Evolutionary conservation across 2,329 filamentous ascomycete species (phyloP), one percentile per base, ranked within the genome.

Genomic region (Aspergillus ibericus): DNA sequence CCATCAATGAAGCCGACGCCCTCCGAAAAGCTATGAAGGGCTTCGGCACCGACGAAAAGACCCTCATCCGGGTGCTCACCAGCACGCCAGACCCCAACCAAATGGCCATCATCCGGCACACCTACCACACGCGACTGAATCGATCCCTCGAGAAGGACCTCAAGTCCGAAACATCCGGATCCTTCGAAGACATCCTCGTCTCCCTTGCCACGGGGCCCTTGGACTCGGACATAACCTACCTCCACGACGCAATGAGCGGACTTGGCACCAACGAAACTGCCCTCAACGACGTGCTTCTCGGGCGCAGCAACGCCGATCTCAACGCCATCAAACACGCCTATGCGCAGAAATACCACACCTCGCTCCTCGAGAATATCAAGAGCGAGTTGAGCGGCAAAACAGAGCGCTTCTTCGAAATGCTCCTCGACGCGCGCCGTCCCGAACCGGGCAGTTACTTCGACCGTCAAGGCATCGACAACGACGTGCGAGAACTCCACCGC

Each of bases 1-100:
- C 84, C 25, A 81, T 77, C 6, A 77, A 36, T 22, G 80, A 32
- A 87, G 92, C 63, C 0, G 83, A 90, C 56, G 84, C 81, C 5
- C 78, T 93, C 22, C 85, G 90, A 48, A 82, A 82, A 64, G 90
- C 92, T 5, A 95, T 96, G 90, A 95, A 95, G 74, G 91, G 90
- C 0, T 64, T 56, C 53, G 60, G 60, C 18, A 60, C 62, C 0
- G 60, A 64, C 54, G 62, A 62, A 73, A 88, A 85, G 69, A 75
- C 82, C 0, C 78, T 96, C 20, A 92, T 93, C 62, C 78, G 80
- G 5, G 77, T 86, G 2, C 77, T 96, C 18, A 78, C 87, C 2
- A 83, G 81, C 42, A 47, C 42, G 66, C 87, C 91, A 64, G 89
- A 93, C 61, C 88, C 91, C 1, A 78, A 91, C 2, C 89, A 93